These are phyloP conservation scores for Pleurotus cornucopiae DNA, from an alignment of 768 basidiomycete genomes.

Conservation along the genomic window DNA sequence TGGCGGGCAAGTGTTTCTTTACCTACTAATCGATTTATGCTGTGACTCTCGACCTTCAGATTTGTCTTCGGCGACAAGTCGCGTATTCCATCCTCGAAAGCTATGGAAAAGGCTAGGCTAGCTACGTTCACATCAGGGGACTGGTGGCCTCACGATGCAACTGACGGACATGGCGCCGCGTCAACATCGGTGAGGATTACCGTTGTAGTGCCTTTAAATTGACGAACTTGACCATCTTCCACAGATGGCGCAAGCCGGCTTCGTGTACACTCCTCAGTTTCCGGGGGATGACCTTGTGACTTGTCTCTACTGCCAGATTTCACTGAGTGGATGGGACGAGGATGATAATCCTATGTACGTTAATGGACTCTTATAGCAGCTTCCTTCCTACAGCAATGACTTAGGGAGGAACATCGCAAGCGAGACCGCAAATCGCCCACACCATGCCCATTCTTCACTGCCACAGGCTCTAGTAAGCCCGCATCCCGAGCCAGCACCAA, in stretches of 20 bases:
- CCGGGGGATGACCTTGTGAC: constrained; percentile 74
- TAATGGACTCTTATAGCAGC: constrained; percentile 1
- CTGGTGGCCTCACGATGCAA: constrained; percentile 68
- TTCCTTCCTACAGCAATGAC: not conserved
- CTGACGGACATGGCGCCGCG: constrained; percentile 59
- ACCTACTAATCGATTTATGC: too few relatives aligned
- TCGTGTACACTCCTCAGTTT: constrained; percentile 70
- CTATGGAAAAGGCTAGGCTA: constrained; percentile 69
- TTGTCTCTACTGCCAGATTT: constrained; percentile 80
- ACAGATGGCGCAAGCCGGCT: constrained; percentile 89
- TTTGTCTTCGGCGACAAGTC: constrained; percentile 54
- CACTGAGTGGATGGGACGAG: constrained; percentile 82
- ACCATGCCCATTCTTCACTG: constrained; percentile 38
- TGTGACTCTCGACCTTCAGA: constrained; percentile 28
- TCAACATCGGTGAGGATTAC: constrained; percentile 54
- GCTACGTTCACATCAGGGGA: constrained; percentile 54
- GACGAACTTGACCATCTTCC: not conserved
- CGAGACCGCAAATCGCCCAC: constrained; percentile 48
- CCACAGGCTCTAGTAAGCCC: constrained; percentile 12
- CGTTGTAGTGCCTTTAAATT: too few relatives aligned
- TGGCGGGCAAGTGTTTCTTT: constrained; percentile 42
- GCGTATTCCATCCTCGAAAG: constrained; percentile 62
- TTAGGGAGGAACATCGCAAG: constrained; percentile 71
- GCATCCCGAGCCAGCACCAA: constrained; percentile 9
- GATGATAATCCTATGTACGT: constrained; percentile 85